Base-by-base conservation (phyloP, 2,329 filamentous ascomycete genomes). In the Lachnellula willkommii region DNA sequence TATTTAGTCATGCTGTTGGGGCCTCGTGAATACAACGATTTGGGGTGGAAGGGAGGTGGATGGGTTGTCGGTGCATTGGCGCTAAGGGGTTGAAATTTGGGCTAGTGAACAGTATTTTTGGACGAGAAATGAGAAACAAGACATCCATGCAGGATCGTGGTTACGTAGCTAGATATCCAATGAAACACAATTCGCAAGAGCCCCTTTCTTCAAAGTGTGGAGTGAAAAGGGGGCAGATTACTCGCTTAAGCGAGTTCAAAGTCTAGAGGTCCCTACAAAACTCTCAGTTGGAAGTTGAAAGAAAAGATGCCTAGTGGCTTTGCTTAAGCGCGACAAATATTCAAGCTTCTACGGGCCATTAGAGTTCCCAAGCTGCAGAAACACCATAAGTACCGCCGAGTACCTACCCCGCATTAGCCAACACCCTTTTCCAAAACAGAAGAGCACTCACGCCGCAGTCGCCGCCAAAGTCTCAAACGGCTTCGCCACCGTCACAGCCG, bases 1-100 rank as follows among this genome's bases (percentile, higher is more conserved):
- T 96, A 1, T 92, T 96, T 69, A 89, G 87, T 60, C 87, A 90
- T 70, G 87, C 86, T 20, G 86, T 89, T 37, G 83, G 85, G 2
- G 4, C n/a, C 12, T 47, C 45, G 22, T 47, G 28, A 28, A 28
- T 8, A 28, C 28, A 28, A 47, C 20, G 12, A 14, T 20, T 15
- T 47, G n/a, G 11, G 24, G 14, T 28, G 45, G 6, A 26, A 14
- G 24, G 14, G 24, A 22, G 45, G 2, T 2, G 9, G 24, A 12
- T 47, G 24, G 42, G n/a, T 17, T 20, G 45, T 20, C n/a, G 24
- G 24, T 22, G 24, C 11, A 47, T n/a, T 47, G 45, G 45, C 45
- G 45, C 26, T 47, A 28, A 26, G 20, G 45, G 20, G 32, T 47
- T 39, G 37, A 39, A 14, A 15, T 39, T 17, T 17, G 37, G 37